Evolutionary conservation across 768 basidiomycete species (phyloP).

Genomic region (Tylopilus sp.): DNA sequence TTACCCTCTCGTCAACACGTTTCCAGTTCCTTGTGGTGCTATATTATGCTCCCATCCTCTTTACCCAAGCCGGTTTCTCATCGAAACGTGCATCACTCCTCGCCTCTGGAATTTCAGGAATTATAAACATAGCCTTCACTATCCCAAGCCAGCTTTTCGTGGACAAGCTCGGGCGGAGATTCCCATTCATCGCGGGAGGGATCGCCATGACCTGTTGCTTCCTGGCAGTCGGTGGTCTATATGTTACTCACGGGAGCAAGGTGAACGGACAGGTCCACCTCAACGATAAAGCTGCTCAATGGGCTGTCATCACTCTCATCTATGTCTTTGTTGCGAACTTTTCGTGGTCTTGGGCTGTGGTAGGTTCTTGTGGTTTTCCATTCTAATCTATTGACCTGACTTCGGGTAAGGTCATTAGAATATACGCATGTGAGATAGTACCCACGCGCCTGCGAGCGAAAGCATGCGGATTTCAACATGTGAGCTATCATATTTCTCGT

Average conservation of each 20-base stretch:
- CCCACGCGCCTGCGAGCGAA: conserved; percentile 45
- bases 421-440: conserved; percentile 46
- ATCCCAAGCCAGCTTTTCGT: conserved; percentile 37
- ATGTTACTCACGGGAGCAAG: conserved; percentile 38
- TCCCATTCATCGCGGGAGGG: conserved; percentile 43
- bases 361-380: conserved; percentile 10
- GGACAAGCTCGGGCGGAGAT: conserved; percentile 37
- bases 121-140: conserved; percentile 40
- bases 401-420: conserved; percentile 30
- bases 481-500: too few species aligned
- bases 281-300: conserved; percentile 26
- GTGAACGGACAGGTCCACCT: conserved; percentile 23
- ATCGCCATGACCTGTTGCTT: conserved; percentile 36
- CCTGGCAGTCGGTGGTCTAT: conserved; percentile 42
- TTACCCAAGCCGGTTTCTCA: conserved; percentile 47
- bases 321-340: conserved; percentile 45
- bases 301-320: conserved; percentile 43
- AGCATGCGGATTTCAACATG: conserved; percentile 43
- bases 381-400: background rate
- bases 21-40: conserved; percentile 26
- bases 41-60: conserved; percentile 46
- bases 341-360: conserved; percentile 43
- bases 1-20: background rate
- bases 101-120: conserved; percentile 48
- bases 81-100: conserved; percentile 46